Base-by-base conservation (phyloP, 345 rosid genomes). In the Cochlearia excelsa region DNA sequence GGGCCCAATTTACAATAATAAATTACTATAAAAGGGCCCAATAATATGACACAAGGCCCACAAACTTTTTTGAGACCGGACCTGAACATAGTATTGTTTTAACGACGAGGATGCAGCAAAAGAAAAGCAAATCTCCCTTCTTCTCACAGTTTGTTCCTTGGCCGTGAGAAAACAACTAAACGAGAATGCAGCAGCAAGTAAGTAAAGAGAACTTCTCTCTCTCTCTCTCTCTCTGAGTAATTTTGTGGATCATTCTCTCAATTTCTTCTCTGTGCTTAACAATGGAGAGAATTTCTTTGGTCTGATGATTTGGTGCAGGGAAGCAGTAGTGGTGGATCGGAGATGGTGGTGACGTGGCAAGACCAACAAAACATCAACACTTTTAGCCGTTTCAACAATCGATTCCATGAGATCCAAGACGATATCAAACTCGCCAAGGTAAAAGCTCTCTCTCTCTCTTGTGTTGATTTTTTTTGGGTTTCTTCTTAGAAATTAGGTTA, bases 311-410 rank as follows among this genome's bases (percentile, higher is more conserved):
- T 3, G 3, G 37, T 75, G 66, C 65, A 90, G 93, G 81, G 91
- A 2, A 53, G 9, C 6, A 68, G 69, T 7, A 84, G 84, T 60
- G 95, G 84, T 60, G 95, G 88, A 79, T 83, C 97, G 72, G 94
- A 77, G 46, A 84, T 64, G 66, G 85, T 77, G 80, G 99, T 93
- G 28, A 93, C 97, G 2, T 93, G 99, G 99, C 92, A 87, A 59
- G 99, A 93, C 54, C 99, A 93, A 81, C 95, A 82, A 68, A 93
- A 87, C 75, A 93, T 93, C 59, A 89, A 89, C 74, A 83, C 57
- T 57, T 93, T 93, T 65, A 82, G 84, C 27, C 84, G 90, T 59
- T 77, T 93, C 49, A 93, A 93, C 79, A 93, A 85, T 52, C 67
- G 99, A 43, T 72, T 84, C 54, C 97, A 89, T 63, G 97, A 93